phyloP scores from a whole-genome alignment of 108 stramenopile species.

The Licmophora abbreviata region DNA sequence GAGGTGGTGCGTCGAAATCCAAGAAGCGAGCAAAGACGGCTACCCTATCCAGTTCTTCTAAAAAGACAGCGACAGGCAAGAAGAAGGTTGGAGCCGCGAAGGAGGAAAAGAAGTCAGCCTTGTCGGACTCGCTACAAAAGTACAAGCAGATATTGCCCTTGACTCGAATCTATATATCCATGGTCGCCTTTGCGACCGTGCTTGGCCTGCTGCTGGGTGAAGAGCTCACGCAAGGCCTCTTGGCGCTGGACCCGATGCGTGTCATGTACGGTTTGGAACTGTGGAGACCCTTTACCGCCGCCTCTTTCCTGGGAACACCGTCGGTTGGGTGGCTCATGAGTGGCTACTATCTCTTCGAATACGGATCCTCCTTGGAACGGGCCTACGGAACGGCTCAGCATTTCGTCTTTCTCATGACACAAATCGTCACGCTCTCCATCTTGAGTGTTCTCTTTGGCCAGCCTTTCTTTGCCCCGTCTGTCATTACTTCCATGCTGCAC shows the following conservation, averaged over 20 bases:
- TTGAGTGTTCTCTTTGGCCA: slow-evolving; percentile 58
- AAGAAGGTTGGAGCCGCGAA: slow-evolving; percentile 36
- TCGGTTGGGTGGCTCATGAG: slow-evolving; percentile 80
- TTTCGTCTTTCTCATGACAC: slow-evolving; percentile 61
- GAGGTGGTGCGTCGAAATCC: slow-evolving; percentile 15
- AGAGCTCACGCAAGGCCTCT: slow-evolving; percentile 66
- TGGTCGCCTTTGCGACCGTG: slow-evolving; percentile 56
- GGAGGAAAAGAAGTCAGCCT: slow-evolving; percentile 33
- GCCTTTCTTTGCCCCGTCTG: slow-evolving; percentile 71
- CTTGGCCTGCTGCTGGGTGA: slow-evolving; percentile 75
- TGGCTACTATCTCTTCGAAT: slow-evolving; percentile 78
- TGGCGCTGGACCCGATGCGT: slow-evolving; percentile 77
- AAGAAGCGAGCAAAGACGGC: slow-evolving; percentile 8
- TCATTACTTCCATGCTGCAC: slow-evolving; percentile 85
- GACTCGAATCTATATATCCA: slow-evolving; percentile 75
- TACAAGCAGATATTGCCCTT: slow-evolving; percentile 74
- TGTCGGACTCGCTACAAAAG: slow-evolving; percentile 40
- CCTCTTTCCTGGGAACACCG: slow-evolving; percentile 78
- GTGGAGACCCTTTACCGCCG: slow-evolving; percentile 83
- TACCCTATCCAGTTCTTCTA: slow-evolving; percentile 3
- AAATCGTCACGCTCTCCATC: slow-evolving; percentile 44
- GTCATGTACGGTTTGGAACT: slow-evolving; percentile 68
- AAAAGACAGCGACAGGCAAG: slow-evolving; percentile 46
- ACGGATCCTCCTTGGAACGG: slow-evolving; percentile 77
- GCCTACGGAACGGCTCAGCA: slow-evolving; percentile 76